Evolutionary conservation across 257 asterid genomes (phyloP), one percentile per base, ranked within the genome.

Genomic region (Plantago major): DNA sequence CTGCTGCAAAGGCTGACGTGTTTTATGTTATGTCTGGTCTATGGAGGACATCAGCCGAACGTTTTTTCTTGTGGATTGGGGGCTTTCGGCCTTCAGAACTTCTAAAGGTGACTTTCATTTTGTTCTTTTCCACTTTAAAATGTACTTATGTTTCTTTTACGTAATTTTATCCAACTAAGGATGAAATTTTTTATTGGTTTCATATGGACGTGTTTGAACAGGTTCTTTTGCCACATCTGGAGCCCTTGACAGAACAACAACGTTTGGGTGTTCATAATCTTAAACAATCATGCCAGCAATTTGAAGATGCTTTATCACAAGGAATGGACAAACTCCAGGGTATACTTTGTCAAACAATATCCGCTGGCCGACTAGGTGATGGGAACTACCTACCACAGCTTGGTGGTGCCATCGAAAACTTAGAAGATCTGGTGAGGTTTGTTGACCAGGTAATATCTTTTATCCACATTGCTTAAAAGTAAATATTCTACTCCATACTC

Each of bases 51-150:
- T 65, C 95, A 8, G 95, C 87, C 13, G 99, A 89, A 53, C 92
- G 95, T 7, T 86, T 92, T 49, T 92, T 86, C 84, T 74, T 84
- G 62, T 88, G 98, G 98, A 92, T 92, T 2, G 99, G 94, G 14
- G 99, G 96, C 9, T 87, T 89, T 62, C 84, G 96, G 9, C 99
- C 97, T 33, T 86, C 99, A 1, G 94, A 86, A 50, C 86, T 89
- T 70, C 78, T 92, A 55, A 83, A 82, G 96, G 98, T 88, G 61
- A 77, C 42, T 54, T 60, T 37, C 38, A 9, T 47, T 63, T 60
- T 30, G 14, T 9, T 53, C 16, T 1, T 53, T 11, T 26, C 26
- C 33, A 5, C 60, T 38, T 45, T 42, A 48, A 7, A 33, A 18
- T 19, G 18, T 11, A n/a, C n/a, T n/a, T n/a, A 2, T 15, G 6